Base-by-base conservation (phyloP, 768 basidiomycete genomes). In the Amanita inopinata region DNA sequence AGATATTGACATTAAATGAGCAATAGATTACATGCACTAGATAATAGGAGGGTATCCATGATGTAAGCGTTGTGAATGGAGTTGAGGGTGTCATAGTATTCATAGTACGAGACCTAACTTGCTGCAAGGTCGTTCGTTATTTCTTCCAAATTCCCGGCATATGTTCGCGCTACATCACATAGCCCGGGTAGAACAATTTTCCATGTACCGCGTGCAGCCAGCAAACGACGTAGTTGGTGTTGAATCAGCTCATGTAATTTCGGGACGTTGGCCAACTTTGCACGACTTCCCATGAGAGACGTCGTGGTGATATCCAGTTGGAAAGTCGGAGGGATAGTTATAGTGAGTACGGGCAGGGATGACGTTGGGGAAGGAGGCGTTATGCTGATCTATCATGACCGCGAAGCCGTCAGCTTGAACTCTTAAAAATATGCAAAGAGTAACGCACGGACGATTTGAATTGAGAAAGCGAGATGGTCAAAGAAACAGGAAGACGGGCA, bases 261-360 rank as follows among this genome's bases (percentile, higher is more conserved):
- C 18, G 96, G 94, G 1, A 99, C 87, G 55, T 99, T 92, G 46
- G 90, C 91, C 1, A 99, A 72, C 62, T 97, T 96, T n/a, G 96
- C 93, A 33, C 94, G 80, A 50, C 88, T 92, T 14, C 96, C 96
- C 68, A 98, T 81, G 3, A 97, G 73, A 19, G 92, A 97, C 5
- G 81, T 89, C 8, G 89, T 92, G 38, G 82, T 78, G 32, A 99
- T 69, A 52, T 85, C 79, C 14, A 99, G 78, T 11, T 78, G 78
- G 54, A 99, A 96, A 53, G 88, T 80, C 1, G 90, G 84, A 18
- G 85, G 77, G 15, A 99, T 74, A 22, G 77, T 78, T 25, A 94
- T 56, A 1, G 79, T 77, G 44, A 94, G 49, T 48, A 71, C 67
- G 39, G 88, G 76, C 51, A 80, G 54, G 44, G 70, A 37, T 36